Conservation (phyloP, 176 grass and related monocot genomes). For the Cenchrus purpureus region DNA sequence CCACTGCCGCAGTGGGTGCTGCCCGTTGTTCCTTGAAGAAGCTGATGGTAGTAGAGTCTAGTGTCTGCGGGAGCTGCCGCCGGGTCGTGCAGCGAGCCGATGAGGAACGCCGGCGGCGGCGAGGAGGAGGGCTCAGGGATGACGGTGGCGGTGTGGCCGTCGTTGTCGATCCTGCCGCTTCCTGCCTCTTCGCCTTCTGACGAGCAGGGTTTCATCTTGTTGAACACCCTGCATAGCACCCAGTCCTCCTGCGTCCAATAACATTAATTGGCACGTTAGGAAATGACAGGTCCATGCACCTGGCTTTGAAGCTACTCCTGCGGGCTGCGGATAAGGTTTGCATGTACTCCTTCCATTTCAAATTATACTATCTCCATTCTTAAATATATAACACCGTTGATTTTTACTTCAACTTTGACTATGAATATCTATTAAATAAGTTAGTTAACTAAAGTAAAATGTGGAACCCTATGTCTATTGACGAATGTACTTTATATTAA, state of each 20-base stretch:
- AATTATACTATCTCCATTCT: too few species aligned
- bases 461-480: too few species aligned
- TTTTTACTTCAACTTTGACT: too few species aligned
- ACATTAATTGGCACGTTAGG: neutral
- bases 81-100: neutral
- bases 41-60: neutral
- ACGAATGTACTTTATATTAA: too few species aligned
- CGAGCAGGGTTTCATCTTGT: slow-evolving; percentile 48
- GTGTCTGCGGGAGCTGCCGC: neutral
- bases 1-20: neutral
- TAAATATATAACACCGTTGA: too few species aligned
- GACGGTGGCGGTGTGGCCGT: neutral
- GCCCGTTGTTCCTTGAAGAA: neutral
- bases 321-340: neutral
- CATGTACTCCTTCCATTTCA: too few species aligned
- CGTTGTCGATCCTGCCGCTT: neutral
- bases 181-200: slow-evolving; percentile 10
- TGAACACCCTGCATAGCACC: slow-evolving; percentile 73
- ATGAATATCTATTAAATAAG: too few species aligned
- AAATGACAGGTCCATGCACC: neutral
- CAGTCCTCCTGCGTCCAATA: slow-evolving; percentile 60
- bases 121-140: slow-evolving; percentile 40
- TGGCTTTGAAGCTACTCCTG: neutral
- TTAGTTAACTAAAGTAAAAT: too few species aligned
- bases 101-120: neutral